phyloP scores from a whole-genome alignment of 345 rosid species.

The Dimocarpus longan region DNA sequence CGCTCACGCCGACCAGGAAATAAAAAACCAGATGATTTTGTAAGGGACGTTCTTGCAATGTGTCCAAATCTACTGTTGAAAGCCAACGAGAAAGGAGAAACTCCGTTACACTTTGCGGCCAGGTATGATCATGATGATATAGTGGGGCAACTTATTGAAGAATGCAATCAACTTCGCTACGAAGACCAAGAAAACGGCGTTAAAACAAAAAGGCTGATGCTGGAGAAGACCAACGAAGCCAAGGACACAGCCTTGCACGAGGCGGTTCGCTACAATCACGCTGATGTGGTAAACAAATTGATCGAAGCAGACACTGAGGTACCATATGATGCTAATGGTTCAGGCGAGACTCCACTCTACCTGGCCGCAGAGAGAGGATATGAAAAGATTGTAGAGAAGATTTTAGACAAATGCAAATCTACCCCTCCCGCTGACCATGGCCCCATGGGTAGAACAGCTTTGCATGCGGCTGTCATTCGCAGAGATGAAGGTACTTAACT shows the following conservation, averaged over 20 bases:
- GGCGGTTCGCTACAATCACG: constrained; percentile 22
- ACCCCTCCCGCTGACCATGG: constrained; percentile 9
- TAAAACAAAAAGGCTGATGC: not conserved
- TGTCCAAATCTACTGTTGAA: not conserved
- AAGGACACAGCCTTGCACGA: constrained; percentile 28
- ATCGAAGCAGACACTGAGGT: not conserved
- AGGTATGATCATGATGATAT: not conserved
- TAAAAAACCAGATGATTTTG: not conserved
- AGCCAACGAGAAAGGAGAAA: not conserved
- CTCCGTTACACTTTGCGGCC: not conserved
- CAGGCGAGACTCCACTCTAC: constrained; percentile 24
- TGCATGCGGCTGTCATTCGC: constrained; percentile 19
- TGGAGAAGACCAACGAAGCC: constrained; percentile 10
- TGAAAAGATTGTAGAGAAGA: not conserved
- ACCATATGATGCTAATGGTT: not conserved
- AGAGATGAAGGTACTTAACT: not conserved
- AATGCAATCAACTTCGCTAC: not conserved
- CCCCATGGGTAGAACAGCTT: constrained; percentile 28
- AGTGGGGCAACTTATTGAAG: not conserved
- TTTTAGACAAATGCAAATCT: not conserved
- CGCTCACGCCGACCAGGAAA: not conserved
- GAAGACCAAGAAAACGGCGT: constrained; percentile 10
- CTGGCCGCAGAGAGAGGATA: constrained; percentile 25
- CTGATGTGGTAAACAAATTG: constrained; percentile 18
- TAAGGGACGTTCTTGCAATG: not conserved